Base-by-base conservation (phyloP, 1,284 basidiomycete genomes). In the Baeospora myosura region DNA sequence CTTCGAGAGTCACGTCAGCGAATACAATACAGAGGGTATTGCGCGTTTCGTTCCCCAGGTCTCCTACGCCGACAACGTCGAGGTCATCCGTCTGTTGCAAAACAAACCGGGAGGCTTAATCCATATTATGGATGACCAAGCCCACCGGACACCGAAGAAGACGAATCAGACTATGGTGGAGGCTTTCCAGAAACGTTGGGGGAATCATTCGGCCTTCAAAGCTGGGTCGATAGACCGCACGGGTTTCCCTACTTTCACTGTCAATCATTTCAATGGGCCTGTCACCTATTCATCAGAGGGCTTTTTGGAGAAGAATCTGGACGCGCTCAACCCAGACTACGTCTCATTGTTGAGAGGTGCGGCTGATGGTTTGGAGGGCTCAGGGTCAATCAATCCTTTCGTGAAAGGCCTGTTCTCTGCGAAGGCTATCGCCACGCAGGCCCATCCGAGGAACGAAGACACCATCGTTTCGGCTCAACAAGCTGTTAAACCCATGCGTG, bases 91-190 rank as follows among this genome's bases (percentile, higher is more conserved):
- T 8, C 70, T 99, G 35, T 67, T 98, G 32, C 85, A 91, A 54
- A 86, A 92, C 59, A 74, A 76, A 50, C 93, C 91, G 2, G 90
- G 91, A 11, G 95, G 96, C 3, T 72, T 98, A 23, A 82, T 97
- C 40, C 90, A 95, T 58, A 98, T 98, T 62, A 91, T 98, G 82
- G 94, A 98, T 58, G 95, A 98, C 57, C 92, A 97, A 62, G 87
- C 92, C 7, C 74, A 85, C 12, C 74, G 88, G 30, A 75, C 78
- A 48, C 82, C 88, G 25, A 93, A 92, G 66, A 95, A 94, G 78
- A 92, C 83, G 5, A 90, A 97, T 55, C 75, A 84, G 44, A 91
- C 87, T 3, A 96, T 98, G 91, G 80, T 95, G 12, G 91, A 97
- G 51, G 89, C 93, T 0, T 92, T 98, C 58, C 71, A 77, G 41